Evolutionary conservation across 805 yeast species (phyloP), one percentile per base, ranked within the genome.

Genomic region (Monosporozyma aquatica): DNA sequence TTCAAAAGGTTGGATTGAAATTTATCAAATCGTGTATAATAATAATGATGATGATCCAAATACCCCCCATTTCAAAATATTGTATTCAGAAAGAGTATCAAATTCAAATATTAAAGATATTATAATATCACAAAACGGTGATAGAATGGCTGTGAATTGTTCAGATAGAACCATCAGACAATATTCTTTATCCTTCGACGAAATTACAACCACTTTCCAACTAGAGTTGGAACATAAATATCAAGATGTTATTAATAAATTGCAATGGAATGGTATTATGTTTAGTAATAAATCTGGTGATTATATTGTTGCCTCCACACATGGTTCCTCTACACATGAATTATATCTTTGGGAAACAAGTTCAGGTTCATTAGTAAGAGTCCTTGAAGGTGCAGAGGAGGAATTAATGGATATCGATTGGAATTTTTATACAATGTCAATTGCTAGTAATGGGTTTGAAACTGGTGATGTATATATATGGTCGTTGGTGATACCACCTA

Each of bases 321-420:
- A 76, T 58, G 95, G 95, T 10, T 80, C 89, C 5, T 64, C 66
- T 1, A 80, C 92, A 0, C 95, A 87, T 56, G 95, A 86, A 53
- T 70, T 90, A 36, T 89, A 87, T 59, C 74, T 90, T 44, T 89
- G 97, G 97, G 97, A 90, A 57, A 84, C 95, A 0, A 69, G 76
- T 6, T 72, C 82, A 70, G 97, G 96, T 0, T 78, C 94, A n/a
- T 66, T 89, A 43, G 82, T 87, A 23, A 82, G 90, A 62, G 90
- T 87, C 38, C 66, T 87, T 26, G 96, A 89, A 61, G 95, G 96
- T 0, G 84, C 95, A 5, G 96, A 89, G 52, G 67, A 62, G 47
- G 96, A 89, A 55, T 67, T 89, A 47, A 75, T 82, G 39, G 90
- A 81, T 42, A 85, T 87, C 28, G 89, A 81, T 52, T 89, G 96